Base-by-base conservation (phyloP, 441 rosid species). In the Kokia cookei region DNA sequence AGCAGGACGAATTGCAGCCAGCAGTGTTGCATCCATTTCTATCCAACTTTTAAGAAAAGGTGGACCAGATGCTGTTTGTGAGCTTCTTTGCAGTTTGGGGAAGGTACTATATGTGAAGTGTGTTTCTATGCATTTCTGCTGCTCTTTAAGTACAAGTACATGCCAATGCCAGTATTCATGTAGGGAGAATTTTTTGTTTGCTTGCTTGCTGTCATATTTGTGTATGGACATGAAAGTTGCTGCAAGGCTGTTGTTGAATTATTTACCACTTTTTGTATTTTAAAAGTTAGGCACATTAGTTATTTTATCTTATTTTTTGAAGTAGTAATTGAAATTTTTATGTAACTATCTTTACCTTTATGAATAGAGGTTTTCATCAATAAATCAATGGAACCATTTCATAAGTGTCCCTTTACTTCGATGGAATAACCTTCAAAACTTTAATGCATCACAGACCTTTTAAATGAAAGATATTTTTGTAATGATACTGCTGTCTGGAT, bases 21-120 rank as follows among this genome's bases (percentile, higher is more conserved):
- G 82, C 76, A 86, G 80, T 71, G 95, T 95, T 63, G 71, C 86
- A 51, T 93, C 99, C 45, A 84, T 96, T 77, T 90, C 98, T 47
- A 88, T 96, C 79, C 83, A 90, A 74, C 89, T 93, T 73, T 72
- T 96, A 80, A 86, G 99, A 79, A 89, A 83, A 82, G 99, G 96
- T 67, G 99, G 98, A 60, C 97, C 98, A 60, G 87, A 86, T 82
- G 99, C 97, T 22, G 95, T 96, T 78, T 88, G 97, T 81, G 90
- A 90, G 75, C 76, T 71, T 74, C 94, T 96, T 75, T 93, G 95
- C 79, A 84, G 81, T 73, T 81, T 96, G 80, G 82, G 82, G 78
- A 96, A 92, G 98, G 99, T 95, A 87, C 2, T 24, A 40, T 63
- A 19, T 10, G 13, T 51, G 72, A 5, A 32, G 1, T 27, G 26